Evolutionary conservation across 225 moss, liverwort and hornwort species (phyloP).

Genomic region (Sphagnum tenellum): DNA sequence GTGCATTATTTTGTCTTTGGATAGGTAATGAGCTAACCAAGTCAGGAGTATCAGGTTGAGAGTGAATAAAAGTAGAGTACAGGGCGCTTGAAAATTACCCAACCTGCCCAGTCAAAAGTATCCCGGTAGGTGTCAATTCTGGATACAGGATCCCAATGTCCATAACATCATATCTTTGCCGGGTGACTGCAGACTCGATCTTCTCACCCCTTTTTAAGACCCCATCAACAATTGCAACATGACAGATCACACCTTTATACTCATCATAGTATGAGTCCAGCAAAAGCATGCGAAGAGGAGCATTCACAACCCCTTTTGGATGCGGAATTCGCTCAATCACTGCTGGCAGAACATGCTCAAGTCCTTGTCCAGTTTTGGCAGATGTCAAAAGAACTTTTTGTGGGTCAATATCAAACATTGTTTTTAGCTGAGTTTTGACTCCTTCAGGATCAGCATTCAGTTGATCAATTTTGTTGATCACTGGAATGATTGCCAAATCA

Average conservation of each 20-base stretch:
- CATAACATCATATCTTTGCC: constrained; percentile 80
- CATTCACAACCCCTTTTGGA: constrained; percentile 43
- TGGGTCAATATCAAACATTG: constrained; percentile 80
- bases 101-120: constrained; percentile 78
- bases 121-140: constrained; percentile 75
- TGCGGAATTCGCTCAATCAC: constrained; percentile 77
- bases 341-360: constrained; percentile 71
- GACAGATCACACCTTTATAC: constrained; percentile 86
- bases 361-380: constrained; percentile 86
- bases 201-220: constrained; percentile 77
- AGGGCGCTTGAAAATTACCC: constrained; percentile 22
- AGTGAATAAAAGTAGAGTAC: no score
- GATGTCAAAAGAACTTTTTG: constrained; percentile 74
- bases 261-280: constrained; percentile 94
- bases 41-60: no score
- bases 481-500: constrained; percentile 78
- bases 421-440: constrained; percentile 71
- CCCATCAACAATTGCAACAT: constrained; percentile 89
- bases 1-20: no score
- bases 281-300: constrained; percentile 73
- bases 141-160: constrained; percentile 90
- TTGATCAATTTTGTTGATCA: constrained; percentile 93
- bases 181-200: constrained; percentile 68
- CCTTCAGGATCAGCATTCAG: constrained; percentile 78
- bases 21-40: no score